A percentile compares a stretch with the other conserved stretches of the same genome.
These are phyloP conservation scores for Colletotrichum destructivum DNA, from an alignment of 2,329 filamentous ascomycete genomes.

Conservation along the genomic window DNA sequence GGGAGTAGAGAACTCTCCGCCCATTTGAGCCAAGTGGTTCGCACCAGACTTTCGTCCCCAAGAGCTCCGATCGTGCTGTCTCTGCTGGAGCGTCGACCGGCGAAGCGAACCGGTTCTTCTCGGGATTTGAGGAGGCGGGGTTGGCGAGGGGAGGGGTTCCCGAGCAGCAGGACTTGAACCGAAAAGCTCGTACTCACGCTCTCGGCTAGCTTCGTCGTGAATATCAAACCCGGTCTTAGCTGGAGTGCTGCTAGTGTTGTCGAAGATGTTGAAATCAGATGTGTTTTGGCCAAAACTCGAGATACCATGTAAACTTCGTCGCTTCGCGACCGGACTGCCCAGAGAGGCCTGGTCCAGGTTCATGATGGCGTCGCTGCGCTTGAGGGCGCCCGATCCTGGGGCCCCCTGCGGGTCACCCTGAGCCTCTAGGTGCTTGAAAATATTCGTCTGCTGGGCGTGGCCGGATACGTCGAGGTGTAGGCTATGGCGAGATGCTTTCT, in stretches of 20 bases:
- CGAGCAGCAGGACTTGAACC: constrained; percentile 50
- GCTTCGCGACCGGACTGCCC: constrained; percentile 91
- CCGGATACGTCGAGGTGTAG: constrained; percentile 71
- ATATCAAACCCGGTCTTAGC: constrained; percentile 61
- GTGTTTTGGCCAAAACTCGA: constrained; percentile 70
- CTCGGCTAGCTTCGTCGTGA: constrained; percentile 57
- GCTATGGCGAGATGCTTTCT: constrained; percentile 68
- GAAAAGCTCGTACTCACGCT: constrained; percentile 71
- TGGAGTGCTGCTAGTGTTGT: constrained; percentile 64
- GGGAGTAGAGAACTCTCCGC: constrained; percentile 70
- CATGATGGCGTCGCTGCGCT: constrained; percentile 92
- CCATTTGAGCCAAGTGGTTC: constrained; percentile 66
- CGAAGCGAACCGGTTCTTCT: constrained; percentile 84
- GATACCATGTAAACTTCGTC: constrained; percentile 86
- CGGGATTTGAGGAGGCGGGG: constrained; percentile 69
- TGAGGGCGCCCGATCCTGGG: constrained; percentile 81
- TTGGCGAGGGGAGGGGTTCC: constrained; percentile 61
- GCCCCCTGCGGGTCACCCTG: constrained; percentile 62
- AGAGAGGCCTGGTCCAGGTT: constrained; percentile 84
- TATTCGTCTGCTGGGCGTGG: constrained; percentile 62
- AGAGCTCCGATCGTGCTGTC: constrained; percentile 78
- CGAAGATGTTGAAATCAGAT: constrained; percentile 82
- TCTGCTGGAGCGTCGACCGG: constrained; percentile 90
- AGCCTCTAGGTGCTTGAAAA: constrained; percentile 67
- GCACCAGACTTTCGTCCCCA: constrained; percentile 74